A percentile compares a stretch with the other conserved stretches of the same genome.
Conservation (phyloP, 202 grass and related monocot genomes). For the Bolboschoenoplectus hybrid region DNA sequence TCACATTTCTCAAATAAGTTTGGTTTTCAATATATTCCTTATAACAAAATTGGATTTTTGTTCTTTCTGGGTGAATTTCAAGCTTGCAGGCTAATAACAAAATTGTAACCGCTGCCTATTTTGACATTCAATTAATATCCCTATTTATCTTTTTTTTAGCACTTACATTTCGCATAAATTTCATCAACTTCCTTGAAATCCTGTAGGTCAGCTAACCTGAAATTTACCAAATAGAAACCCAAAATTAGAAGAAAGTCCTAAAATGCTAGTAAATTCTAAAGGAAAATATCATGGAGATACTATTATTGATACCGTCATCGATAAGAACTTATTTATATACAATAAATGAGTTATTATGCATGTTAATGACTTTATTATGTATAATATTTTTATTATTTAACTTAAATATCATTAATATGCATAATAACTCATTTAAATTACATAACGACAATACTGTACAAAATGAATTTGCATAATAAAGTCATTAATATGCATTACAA, state of each 20-base stretch:
- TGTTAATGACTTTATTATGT: too few species aligned
- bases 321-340: too few species aligned
- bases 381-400: too few species aligned
- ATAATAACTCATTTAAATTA: too few species aligned
- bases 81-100: background rate
- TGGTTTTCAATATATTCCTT: background rate
- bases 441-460: too few species aligned
- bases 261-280: background rate
- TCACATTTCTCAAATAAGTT: background rate
- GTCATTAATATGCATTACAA: too few species aligned
- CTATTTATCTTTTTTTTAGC: background rate
- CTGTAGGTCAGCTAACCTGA: constrained; percentile 85
- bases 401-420: too few species aligned
- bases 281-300: too few species aligned
- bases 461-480: too few species aligned
- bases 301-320: too few species aligned
- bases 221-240: constrained; percentile 12
- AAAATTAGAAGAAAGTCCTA: background rate
- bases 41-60: background rate
- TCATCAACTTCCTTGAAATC: constrained; percentile 99
- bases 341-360: too few species aligned
- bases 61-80: too few species aligned
- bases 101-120: background rate
- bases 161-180: constrained; percentile 91
- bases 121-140: background rate